phyloP scores from a whole-genome alignment of 2,329 filamentous ascomycete genomes.

The Helotiales sp. region DNA sequence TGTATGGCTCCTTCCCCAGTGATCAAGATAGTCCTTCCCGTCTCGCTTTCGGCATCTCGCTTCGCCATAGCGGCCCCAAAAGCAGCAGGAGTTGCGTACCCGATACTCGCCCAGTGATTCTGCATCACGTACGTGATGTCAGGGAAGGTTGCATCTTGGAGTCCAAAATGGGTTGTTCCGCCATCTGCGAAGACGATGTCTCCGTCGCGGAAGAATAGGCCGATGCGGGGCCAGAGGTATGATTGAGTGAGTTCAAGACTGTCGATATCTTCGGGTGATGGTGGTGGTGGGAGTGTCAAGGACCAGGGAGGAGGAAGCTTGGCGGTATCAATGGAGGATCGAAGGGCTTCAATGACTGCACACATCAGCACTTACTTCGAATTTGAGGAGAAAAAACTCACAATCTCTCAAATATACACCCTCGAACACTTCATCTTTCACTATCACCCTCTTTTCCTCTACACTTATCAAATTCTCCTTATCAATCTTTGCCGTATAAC shows the following conservation, averaged over 20 bases:
- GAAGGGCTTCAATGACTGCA: background rate
- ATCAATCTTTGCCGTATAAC: constrained; percentile 50
- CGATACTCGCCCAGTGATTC: constrained; percentile 60
- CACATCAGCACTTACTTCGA: background rate
- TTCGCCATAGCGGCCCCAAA: constrained; percentile 57
- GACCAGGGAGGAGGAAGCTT: background rate
- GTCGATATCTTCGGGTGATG: background rate
- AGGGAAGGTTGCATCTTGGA: constrained; percentile 47
- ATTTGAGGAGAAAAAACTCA: constrained; percentile 63
- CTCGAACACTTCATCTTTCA: constrained; percentile 70
- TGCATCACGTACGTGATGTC: constrained; percentile 49
- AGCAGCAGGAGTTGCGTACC: constrained; percentile 59
- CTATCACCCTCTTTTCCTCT: constrained; percentile 68
- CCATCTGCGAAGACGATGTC: constrained; percentile 60
- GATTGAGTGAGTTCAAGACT: constrained; percentile 44
- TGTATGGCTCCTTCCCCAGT: constrained; percentile 66
- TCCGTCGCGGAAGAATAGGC: constrained; percentile 47
- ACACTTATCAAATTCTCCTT: constrained; percentile 38
- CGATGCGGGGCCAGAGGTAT: constrained; percentile 48
- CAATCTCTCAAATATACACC: constrained; percentile 67
- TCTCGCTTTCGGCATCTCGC: constrained; percentile 36
- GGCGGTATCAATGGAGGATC: background rate
- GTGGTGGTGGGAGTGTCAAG: background rate
- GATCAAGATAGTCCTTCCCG: constrained; percentile 54
- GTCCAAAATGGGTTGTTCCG: constrained; percentile 56